These are phyloP conservation scores for Penicillium turbatum DNA, from an alignment of 495 filamentous ascomycete species.

Conservation along the genomic window DNA sequence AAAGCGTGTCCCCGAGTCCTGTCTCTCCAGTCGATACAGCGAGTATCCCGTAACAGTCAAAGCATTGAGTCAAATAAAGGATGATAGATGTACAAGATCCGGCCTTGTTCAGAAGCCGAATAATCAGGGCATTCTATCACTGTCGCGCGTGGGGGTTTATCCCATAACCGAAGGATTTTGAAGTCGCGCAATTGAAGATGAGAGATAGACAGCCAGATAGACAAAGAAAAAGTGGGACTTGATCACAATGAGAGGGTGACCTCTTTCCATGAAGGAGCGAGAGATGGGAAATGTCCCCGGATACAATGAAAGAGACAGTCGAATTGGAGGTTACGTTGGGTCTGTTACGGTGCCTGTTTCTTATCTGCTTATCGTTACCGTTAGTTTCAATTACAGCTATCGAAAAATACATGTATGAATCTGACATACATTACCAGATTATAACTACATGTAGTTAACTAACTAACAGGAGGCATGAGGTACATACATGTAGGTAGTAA, in stretches of 20 bases:
- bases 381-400: background rate
- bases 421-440: no score
- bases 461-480: no score
- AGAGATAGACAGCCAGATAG: background rate
- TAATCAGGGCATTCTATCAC: conserved; percentile 19
- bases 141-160: conserved; percentile 5
- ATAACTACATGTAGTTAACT: no score
- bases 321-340: conserved; percentile 7
- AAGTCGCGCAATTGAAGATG: conserved; percentile 3
- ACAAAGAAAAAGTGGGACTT: background rate
- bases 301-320: conserved; percentile 3
- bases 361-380: conserved; percentile 10
- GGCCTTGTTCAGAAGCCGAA: conserved; percentile 12
- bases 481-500: no score
- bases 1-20: background rate
- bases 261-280: conserved; percentile 1
- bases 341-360: conserved; percentile 3
- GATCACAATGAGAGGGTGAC: conserved; percentile 3
- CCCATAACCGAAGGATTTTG: conserved; percentile 5
- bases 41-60: conserved; percentile 11
- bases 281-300: conserved; percentile 5
- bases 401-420: background rate
- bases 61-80: conserved; percentile 15
- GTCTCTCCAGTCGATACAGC: conserved; percentile 4
- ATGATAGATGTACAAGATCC: background rate